phyloP scores from a whole-genome alignment of 495 filamentous ascomycete species.

The Tuber microsphaerosporum region DNA sequence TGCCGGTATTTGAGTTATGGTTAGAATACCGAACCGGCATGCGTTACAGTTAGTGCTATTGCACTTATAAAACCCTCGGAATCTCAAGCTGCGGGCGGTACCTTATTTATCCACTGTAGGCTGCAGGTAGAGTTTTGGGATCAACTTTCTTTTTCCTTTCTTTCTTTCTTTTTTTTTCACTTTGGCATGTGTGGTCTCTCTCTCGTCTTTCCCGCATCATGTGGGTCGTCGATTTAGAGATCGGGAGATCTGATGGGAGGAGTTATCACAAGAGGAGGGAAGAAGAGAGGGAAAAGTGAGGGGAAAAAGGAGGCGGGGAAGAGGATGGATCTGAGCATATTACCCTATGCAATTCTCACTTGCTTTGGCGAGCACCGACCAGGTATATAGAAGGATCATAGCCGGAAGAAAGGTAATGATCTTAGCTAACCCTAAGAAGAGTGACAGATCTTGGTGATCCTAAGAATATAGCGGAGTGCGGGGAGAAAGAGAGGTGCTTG shows the following conservation, averaged over 20 bases:
- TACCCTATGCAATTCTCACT: neutral
- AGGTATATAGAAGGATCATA: neutral
- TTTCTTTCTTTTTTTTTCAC: neutral
- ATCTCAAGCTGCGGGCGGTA: neutral
- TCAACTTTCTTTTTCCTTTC: slow-evolving; percentile 26
- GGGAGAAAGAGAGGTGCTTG: neutral
- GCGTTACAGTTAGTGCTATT: neutral
- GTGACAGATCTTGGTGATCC: neutral
- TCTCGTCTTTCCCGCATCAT: neutral
- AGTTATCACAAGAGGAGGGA: neutral
- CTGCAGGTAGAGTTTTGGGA: slow-evolving; percentile 1
- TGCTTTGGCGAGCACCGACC: neutral
- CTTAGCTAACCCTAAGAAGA: neutral
- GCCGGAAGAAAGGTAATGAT: neutral
- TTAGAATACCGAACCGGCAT: neutral
- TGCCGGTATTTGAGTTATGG: neutral
- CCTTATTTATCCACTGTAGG: neutral
- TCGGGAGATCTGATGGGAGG: neutral
- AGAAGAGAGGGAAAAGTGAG: neutral
- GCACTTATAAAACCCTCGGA: neutral
- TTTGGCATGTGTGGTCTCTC: neutral
- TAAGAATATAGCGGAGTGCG: neutral
- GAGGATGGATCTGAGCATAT: neutral
- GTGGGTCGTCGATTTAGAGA: neutral
- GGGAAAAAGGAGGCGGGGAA: neutral